Conservation (phyloP, 306 rosid genomes). For the Cicer cuneatum region DNA sequence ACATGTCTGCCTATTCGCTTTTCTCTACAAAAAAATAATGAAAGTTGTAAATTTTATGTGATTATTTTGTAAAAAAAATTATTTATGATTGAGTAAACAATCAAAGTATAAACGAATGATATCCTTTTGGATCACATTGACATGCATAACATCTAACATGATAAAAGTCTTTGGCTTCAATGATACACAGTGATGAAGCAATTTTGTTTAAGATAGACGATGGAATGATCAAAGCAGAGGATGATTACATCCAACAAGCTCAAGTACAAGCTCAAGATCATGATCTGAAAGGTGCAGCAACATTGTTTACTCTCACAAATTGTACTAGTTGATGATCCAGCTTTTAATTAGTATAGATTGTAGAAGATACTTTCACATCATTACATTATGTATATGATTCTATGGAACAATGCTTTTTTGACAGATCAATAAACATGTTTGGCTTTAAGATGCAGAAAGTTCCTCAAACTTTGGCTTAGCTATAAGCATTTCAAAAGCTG, state of each 20-base stretch:
- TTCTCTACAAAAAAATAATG: no score
- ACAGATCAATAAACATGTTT: background rate
- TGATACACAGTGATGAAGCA: constrained; percentile 64
- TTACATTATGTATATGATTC: background rate
- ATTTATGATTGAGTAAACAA: no score
- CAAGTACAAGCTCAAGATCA: constrained; percentile 67
- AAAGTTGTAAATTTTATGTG: no score
- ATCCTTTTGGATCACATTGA: background rate
- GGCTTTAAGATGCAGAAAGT: background rate
- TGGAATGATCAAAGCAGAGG: constrained; percentile 52
- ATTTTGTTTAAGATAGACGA: constrained; percentile 55
- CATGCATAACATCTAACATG: constrained; percentile 11
- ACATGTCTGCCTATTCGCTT: no score
- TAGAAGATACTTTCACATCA: constrained; percentile 35
- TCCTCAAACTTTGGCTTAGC: background rate
- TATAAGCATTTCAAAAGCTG: background rate
- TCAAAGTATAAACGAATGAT: no score
- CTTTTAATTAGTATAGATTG: constrained; percentile 42
- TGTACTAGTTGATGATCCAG: constrained; percentile 48
- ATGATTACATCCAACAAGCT: constrained; percentile 51
- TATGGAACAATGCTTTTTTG: background rate
- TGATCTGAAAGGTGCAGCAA: constrained; percentile 74
- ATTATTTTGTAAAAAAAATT: no score
- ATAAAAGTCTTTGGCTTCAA: background rate
- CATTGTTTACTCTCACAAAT: constrained; percentile 68